Conservation (phyloP, 2,329 filamentous ascomycete species). For the Lecanicillium sp. region DNA sequence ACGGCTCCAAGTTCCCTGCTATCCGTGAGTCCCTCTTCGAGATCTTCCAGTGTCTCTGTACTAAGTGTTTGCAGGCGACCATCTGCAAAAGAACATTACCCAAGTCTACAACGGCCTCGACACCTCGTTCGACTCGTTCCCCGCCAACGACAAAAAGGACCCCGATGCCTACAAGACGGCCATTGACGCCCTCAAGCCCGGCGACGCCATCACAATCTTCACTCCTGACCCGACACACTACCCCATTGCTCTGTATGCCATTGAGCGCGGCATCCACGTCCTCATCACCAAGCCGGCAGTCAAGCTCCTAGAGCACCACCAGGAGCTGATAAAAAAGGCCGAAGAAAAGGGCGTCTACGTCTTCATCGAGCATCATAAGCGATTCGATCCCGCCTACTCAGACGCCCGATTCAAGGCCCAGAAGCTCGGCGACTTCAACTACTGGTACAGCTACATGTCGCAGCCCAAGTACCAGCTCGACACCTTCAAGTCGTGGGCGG, state of each 20-base stretch:
- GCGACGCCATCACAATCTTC: constrained; percentile 92
- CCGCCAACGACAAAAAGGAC: constrained; percentile 63
- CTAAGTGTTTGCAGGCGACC: constrained; percentile 50
- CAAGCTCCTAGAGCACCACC: constrained; percentile 73
- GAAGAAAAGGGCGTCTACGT: constrained; percentile 74
- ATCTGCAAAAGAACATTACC: constrained; percentile 80
- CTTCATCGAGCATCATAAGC: constrained; percentile 94
- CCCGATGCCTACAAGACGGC: constrained; percentile 80
- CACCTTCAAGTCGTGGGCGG: constrained; percentile 93
- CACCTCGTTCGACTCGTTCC: constrained; percentile 77
- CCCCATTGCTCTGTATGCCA: constrained; percentile 85
- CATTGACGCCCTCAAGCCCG: constrained; percentile 72
- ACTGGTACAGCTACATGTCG: constrained; percentile 96
- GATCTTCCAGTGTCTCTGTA: neutral
- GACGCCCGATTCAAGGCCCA: constrained; percentile 73
- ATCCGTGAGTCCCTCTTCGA: constrained; percentile 59
- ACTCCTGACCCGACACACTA: constrained; percentile 90
- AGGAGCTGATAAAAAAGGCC: constrained; percentile 63
- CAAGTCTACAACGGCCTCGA: constrained; percentile 84
- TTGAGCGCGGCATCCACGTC: constrained; percentile 80
- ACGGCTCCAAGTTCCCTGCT: constrained; percentile 81
- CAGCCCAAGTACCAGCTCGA: constrained; percentile 87
- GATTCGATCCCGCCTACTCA: constrained; percentile 86
- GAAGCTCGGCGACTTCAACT: constrained; percentile 88
- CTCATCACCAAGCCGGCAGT: constrained; percentile 92